Base-by-base conservation (phyloP, 2,329 filamentous ascomycete species). In the Chaetomiaceae sp. region DNA sequence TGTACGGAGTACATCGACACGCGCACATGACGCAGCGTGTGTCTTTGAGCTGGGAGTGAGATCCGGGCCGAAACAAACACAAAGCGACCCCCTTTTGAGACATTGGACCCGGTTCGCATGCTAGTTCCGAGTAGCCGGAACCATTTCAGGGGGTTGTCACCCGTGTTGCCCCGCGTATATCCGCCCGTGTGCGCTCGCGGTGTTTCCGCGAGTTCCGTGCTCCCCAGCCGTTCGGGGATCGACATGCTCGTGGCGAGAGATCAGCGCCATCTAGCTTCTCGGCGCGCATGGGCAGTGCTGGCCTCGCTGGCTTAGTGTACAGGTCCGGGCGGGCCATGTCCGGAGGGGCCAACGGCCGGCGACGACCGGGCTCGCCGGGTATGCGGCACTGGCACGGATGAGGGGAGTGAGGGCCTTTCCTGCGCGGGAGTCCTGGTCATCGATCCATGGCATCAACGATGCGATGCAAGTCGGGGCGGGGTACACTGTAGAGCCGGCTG, bases 171-270 rank as follows among this genome's bases (percentile, higher is more conserved):
- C 37, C 47, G 27, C 24, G 29, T 20, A 22, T 42, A 41, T 29
- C 32, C 41, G 11, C 7, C 27, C 27, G 27, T 29, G 3, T 4
- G 10, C 27, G 27, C 27, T n/a, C n/a, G n/a, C n/a, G n/a, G n/a
- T n/a, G n/a, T n/a, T 24, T 9, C 22, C 6, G 37, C 30, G 30
- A 24, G 11, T 19, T 18, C 15, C 10, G 19, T 41, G 17, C 35
- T 34, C 20, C 7, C 14, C 19, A 29, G 12, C 15, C 17, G 15
- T 32, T 38, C 29, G 27, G 42, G 14, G 42, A 49, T 43, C 38
- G 22, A 15, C 35, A 35, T 43, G 12, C 26, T 40, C 30, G 35
- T 46, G 47, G 47, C 39, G 32, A 50, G 30, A 40, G 48, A 50
- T 46, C 48, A 43, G 29, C 48, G 37, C 29, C 14, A 22, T 30